Evolutionary conservation across 2,329 filamentous ascomycete species (phyloP), one percentile per base, ranked within the genome.

Genomic region (Colletotrichum sp.): DNA sequence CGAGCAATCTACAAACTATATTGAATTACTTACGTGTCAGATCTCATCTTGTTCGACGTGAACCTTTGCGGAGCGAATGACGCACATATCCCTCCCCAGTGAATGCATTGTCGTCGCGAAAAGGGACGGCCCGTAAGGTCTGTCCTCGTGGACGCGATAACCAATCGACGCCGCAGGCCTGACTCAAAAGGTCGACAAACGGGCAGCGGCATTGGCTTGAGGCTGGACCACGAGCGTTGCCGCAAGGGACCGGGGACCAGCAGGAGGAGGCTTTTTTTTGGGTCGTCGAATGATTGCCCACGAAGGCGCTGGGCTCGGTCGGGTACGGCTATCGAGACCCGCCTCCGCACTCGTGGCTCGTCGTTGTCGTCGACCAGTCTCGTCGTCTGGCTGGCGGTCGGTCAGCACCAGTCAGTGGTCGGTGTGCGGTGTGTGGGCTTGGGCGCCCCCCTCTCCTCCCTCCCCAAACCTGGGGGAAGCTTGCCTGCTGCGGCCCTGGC

Each of bases 241-340:
- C 52, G 34, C 67, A 44, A 69, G 52, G 34, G 18, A 36, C 57
- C 32, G 28, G 36, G 34, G 26, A 52, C 21, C 55, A 18, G 44
- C 44, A 52, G 34, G 24, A 26, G 63, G 16, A 16, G 66, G 24
- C 21, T n/a, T 39, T 49, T 44, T 57, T n/a, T 28, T 12, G n/a
- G n/a, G 4, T 15, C 44, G 52, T 52, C 72, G 59, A 59, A 74
- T 71, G 24, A 71, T 26, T 44, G 44, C 55, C 5, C 39, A 57
- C 26, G 30, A 34, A 64, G 9, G n/a, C 55, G 60, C 28, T 39
- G n/a, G 55, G 69, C 74, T 69, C 65, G 70, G 64, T 59, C 59
- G 65, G 70, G 74, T 70, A 52, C 74, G 52, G 71, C 74, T 67
- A 66, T 67, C 65, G 34, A 69, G 64, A 49, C 28, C 63, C 62